Evolutionary conservation across 192 early-diverging fungal species (phyloP).

Genomic region (Glomus cerebriforme): DNA sequence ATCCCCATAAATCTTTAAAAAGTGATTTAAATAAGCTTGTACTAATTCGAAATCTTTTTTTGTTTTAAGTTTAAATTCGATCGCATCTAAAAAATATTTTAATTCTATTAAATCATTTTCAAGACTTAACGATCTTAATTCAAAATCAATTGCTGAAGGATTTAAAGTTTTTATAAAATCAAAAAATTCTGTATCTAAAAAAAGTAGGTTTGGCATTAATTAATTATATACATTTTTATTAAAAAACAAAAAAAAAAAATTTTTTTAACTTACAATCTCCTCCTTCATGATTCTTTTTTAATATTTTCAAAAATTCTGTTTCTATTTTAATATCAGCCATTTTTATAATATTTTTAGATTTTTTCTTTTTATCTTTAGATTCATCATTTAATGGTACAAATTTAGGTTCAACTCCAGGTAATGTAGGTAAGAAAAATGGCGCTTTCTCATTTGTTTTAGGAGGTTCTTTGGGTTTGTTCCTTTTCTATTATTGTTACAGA

Average conservation of each 20-base stretch:
- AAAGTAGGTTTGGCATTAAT: background rate
- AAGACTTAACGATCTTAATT: slow-evolving; percentile 75
- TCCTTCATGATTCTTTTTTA: slow-evolving; percentile 50
- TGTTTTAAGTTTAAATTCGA: slow-evolving; percentile 58
- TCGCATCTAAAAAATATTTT: slow-evolving; percentile 67
- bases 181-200: slow-evolving; percentile 62
- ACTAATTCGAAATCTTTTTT: slow-evolving; percentile 86
- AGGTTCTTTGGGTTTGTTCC: slow-evolving; percentile 88
- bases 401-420: slow-evolving; percentile 69
- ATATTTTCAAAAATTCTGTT: slow-evolving; percentile 62
- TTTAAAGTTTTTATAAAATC: slow-evolving; percentile 72
- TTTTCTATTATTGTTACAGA: slow-evolving; percentile 50
- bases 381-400: slow-evolving; percentile 53
- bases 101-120: slow-evolving; percentile 66
- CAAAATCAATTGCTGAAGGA: slow-evolving; percentile 84
- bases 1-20: slow-evolving; percentile 81
- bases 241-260: background rate
- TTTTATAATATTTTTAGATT: slow-evolving; percentile 36
- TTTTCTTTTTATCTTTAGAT: slow-evolving; percentile 44
- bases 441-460: slow-evolving; percentile 88
- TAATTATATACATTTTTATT: background rate
- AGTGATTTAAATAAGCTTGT: slow-evolving; percentile 76
- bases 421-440: slow-evolving; percentile 91
- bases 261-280: slow-evolving; percentile 41
- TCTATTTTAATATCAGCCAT: slow-evolving; percentile 55